Evolutionary conservation across 2,329 filamentous ascomycete genomes (phyloP), one percentile per base, ranked within the genome.

Genomic region (Apiospora phragmitis): DNA sequence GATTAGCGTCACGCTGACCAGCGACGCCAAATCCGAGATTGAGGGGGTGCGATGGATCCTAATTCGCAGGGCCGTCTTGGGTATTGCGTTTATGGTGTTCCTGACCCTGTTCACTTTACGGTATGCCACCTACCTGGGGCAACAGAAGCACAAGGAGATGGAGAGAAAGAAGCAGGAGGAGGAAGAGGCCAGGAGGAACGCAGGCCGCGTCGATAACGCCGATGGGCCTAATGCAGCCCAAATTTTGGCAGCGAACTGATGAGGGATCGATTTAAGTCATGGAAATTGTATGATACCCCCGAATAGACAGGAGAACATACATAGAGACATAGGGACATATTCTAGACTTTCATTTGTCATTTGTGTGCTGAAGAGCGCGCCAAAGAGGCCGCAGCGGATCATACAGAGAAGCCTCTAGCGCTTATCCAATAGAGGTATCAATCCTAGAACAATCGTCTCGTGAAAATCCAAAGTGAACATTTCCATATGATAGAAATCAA

Each of bases 11-110:
- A 88, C 90, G 51, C 87, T 99, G 59, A 97, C 94, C 80, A 96
- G 94, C 73, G 96, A 98, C 80, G 91, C 93, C 66, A 95, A 95
- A 80, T 95, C 93, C 5, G 93, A 98, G 76, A 95, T 98, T 67
- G 96, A 99, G 81, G 93, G 92, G 1, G 84, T 99, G 67, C 88
- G 96, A 71, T 98, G 96, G 96, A 91, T 98, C 51, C 82, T 91
- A 73, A 93, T 91, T 72, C 84, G 89, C 69, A 85, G 90, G 68
- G 89, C 89, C 29, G 89, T 90, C 38, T 79, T 90, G 47, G 90
- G 89, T n/a, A 90, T 92, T 73, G 78, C 91, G 68, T 89, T 91
- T 81, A 89, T 92, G 88, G 89, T 86, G 41, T 82, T 91, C 43
- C 77, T 91, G 72, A 90, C 89, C 9, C 80, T 92, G 18, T 84